Conservation (phyloP, 2,329 filamentous ascomycete genomes). For the Microdochium trichocladiopsis region DNA sequence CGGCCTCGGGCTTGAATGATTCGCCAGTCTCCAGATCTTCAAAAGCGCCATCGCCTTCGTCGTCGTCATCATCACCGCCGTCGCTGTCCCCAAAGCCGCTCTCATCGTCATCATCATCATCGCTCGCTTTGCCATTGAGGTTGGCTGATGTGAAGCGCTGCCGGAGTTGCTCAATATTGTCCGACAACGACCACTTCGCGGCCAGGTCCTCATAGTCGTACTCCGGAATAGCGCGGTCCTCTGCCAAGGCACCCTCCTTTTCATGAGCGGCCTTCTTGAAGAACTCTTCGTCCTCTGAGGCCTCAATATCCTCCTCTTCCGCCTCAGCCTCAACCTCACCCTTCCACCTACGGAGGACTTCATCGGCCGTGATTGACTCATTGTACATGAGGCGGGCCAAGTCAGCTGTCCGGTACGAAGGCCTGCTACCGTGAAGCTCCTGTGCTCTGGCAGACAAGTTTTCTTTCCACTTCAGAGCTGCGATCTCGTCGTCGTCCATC, state of each 20-base stretch:
- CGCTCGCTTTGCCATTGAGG: slow-evolving; percentile 47
- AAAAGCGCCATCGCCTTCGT: slow-evolving; percentile 73
- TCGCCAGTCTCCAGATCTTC: slow-evolving; percentile 81
- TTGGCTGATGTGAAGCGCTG: slow-evolving; percentile 68
- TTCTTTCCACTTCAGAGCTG: slow-evolving; percentile 77
- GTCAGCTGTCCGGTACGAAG: slow-evolving; percentile 71
- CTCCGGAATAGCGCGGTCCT: slow-evolving; percentile 72
- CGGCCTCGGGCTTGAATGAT: slow-evolving; percentile 34
- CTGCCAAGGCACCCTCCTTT: slow-evolving; percentile 60
- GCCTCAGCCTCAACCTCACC: slow-evolving; percentile 52
- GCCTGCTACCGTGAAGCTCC: slow-evolving; percentile 61
- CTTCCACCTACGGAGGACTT: slow-evolving; percentile 75
- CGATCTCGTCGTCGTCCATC: slow-evolving; percentile 62
- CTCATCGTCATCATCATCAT: slow-evolving; percentile 47
- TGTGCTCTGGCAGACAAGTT: slow-evolving; percentile 73
- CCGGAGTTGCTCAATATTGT: slow-evolving; percentile 68
- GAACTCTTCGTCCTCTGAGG: slow-evolving; percentile 54
- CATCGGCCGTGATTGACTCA: slow-evolving; percentile 62
- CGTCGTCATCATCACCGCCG: slow-evolving; percentile 39
- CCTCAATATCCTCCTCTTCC: slow-evolving; percentile 53
- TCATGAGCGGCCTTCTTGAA: slow-evolving; percentile 58
- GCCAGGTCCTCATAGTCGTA: slow-evolving; percentile 78
- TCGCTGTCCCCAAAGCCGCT: slow-evolving; percentile 37
- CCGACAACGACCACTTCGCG: slow-evolving; percentile 75
- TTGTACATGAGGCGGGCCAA: slow-evolving; percentile 88